Conservation (phyloP, 2,329 filamentous ascomycete species). For the Graphium sp. region DNA sequence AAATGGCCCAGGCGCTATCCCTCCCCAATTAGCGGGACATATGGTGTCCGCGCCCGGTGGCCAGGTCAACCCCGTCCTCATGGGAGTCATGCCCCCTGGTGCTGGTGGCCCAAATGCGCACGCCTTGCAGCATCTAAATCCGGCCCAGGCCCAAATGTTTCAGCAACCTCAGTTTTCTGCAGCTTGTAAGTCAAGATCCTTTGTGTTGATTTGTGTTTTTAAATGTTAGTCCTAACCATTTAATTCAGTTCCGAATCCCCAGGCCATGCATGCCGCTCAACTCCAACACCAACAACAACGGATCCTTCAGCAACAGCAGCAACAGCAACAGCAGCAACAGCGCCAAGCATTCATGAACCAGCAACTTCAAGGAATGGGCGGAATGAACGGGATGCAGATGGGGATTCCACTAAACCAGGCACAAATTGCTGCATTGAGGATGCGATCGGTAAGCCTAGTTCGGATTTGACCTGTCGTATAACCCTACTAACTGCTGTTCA, state of each 20-base stretch:
- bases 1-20: conserved; percentile 46
- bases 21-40: conserved; percentile 49
- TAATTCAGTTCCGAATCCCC: too few relatives aligned
- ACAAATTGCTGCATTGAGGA: conserved; percentile 33
- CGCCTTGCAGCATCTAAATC: conserved; percentile 55
- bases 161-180: conserved; percentile 28
- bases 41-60: conserved; percentile 50
- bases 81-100: conserved; percentile 60
- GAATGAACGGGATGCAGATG: conserved; percentile 28
- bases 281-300: conserved; percentile 17
- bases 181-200: conserved; percentile 1
- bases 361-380: conserved; percentile 26
- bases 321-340: conserved; percentile 8
- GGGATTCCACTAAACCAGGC: conserved; percentile 30
- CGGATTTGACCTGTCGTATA: too few relatives aligned
- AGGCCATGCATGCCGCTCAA: too few relatives aligned
- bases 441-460: conserved; percentile 25
- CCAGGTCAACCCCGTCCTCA: conserved; percentile 60
- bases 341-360: conserved; percentile 36
- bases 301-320: conserved; percentile 8
- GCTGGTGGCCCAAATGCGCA: conserved; percentile 46
- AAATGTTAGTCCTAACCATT: conserved; percentile 15
- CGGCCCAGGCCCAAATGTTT: conserved; percentile 39
- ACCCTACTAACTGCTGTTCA: conserved; percentile 7
- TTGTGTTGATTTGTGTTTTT: conserved; percentile 8